These are phyloP conservation scores for Neostapfia colusana DNA, from an alignment of 176 grass and related monocot species.

Conservation along the genomic window DNA sequence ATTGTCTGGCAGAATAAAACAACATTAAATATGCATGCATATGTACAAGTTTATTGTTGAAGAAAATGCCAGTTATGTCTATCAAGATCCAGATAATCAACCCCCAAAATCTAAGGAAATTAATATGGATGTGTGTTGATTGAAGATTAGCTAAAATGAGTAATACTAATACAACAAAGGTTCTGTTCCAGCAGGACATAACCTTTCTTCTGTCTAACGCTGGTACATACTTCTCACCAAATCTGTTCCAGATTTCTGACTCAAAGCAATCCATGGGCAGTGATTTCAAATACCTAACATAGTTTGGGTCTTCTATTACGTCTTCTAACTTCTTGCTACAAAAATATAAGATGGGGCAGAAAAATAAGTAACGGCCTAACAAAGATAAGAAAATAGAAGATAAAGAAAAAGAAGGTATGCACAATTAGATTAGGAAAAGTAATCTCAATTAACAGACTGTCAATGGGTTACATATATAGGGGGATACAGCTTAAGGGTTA, in stretches of 20 bases:
- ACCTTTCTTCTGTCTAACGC: constrained; percentile 63
- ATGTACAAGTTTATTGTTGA: too few species aligned
- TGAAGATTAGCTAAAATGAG: background rate
- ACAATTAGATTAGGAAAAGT: too few species aligned
- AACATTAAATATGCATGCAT: too few species aligned
- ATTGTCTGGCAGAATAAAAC: too few species aligned
- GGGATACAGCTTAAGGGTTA: too few species aligned
- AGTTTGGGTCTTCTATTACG: constrained; percentile 37
- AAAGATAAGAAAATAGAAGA: background rate
- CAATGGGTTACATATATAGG: too few species aligned
- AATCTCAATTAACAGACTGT: too few species aligned
- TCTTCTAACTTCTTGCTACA: constrained; percentile 63
- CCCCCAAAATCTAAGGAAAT: too few species aligned
- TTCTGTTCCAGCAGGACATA: background rate
- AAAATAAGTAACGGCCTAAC: background rate
- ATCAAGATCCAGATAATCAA: too few species aligned
- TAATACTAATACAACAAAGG: background rate
- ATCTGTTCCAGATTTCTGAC: constrained; percentile 45
- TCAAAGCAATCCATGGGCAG: constrained; percentile 55
- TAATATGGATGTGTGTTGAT: too few species aligned
- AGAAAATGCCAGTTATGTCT: too few species aligned
- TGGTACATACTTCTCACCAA: constrained; percentile 35
- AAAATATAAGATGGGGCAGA: constrained; percentile 35
- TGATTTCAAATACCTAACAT: constrained; percentile 43
- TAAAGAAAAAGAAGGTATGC: background rate